Evolutionary conservation across 108 stramenopile genomes (phyloP).

Genomic region (Thalassiosira profunda): DNA sequence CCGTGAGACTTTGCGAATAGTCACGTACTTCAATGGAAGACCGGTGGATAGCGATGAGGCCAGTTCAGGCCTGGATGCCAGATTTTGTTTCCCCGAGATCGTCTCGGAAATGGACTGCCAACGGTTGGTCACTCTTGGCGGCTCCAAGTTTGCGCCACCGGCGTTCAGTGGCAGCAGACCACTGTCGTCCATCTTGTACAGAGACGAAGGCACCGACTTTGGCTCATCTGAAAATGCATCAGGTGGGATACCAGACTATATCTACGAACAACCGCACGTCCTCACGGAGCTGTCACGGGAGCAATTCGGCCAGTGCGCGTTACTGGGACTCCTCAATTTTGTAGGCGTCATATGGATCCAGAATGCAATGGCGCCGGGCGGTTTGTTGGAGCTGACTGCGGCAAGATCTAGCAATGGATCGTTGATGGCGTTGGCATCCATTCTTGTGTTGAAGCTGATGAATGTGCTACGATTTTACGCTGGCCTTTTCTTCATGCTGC

Average conservation of each 20-base stretch:
- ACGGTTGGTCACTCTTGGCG: constrained; percentile 7
- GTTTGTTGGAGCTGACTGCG: constrained; percentile 45
- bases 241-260: constrained; percentile 45
- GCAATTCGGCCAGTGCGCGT: constrained; percentile 69
- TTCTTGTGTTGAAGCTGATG: constrained; percentile 21
- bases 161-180: constrained; percentile 9
- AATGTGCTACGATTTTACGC: constrained; percentile 73
- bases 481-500: constrained; percentile 63
- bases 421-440: constrained; percentile 19
- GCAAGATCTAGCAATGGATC: background rate
- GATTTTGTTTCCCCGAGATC: constrained; percentile 82
- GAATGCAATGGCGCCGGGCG: constrained; percentile 63
- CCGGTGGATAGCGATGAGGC: constrained; percentile 30
- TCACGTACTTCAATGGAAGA: constrained; percentile 83
- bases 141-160: constrained; percentile 40
- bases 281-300: constrained; percentile 60
- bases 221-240: constrained; percentile 25
- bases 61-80: constrained; percentile 22
- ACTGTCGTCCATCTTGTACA: constrained; percentile 29
- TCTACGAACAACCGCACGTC: constrained; percentile 55
- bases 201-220: constrained; percentile 10
- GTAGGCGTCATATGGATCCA: constrained; percentile 77
- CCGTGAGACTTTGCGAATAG: constrained; percentile 57
- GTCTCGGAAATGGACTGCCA: constrained; percentile 58
- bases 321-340: constrained; percentile 69